Percentiles rank a stretch among this genome's conserved stretches.
phyloP scores from a whole-genome alignment of 306 rosid genomes.

The Glycyrrhiza uralensis region DNA sequence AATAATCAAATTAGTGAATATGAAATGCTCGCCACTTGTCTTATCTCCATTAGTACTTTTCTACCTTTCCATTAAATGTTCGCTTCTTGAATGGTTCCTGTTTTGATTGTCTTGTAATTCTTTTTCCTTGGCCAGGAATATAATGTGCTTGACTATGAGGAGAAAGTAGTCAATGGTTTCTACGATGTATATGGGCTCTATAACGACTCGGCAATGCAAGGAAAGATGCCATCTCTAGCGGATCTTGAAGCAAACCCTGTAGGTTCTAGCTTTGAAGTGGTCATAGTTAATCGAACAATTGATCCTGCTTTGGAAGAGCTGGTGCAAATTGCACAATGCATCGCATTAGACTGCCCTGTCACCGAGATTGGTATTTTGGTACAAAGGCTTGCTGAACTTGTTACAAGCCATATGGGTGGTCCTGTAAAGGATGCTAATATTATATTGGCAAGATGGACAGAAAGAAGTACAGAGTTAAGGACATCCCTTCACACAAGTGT shows the following conservation, averaged over 20 bases:
- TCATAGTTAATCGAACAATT: conserved; percentile 66
- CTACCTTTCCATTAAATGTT: neutral
- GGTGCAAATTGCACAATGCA: conserved; percentile 83
- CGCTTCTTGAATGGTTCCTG: neutral
- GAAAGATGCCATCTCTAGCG: conserved; percentile 79
- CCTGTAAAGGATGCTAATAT: conserved; percentile 90
- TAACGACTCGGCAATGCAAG: conserved; percentile 71
- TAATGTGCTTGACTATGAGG: conserved; percentile 86
- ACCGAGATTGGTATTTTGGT: conserved; percentile 60
- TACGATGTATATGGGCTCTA: conserved; percentile 74
- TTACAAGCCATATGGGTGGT: conserved; percentile 89
- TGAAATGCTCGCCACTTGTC: conserved; percentile 16
- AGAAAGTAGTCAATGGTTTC: conserved; percentile 89
- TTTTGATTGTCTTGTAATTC: conserved; percentile 32
- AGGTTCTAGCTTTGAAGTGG: conserved; percentile 73
- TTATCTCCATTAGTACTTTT: neutral
- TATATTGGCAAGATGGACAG: conserved; percentile 83
- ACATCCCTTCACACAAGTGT: conserved; percentile 76
- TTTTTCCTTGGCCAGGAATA: conserved; percentile 58
- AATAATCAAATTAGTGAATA: conserved; percentile 7
- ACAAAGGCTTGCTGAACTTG: conserved; percentile 93
- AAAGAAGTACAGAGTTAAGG: conserved; percentile 76
- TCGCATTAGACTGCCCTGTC: conserved; percentile 85
- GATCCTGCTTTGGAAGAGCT: conserved; percentile 85
- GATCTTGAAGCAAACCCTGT: conserved; percentile 73